These are phyloP conservation scores for Boletus rufocinnamomeus DNA, from an alignment of 768 basidiomycete species.

Conservation along the genomic window DNA sequence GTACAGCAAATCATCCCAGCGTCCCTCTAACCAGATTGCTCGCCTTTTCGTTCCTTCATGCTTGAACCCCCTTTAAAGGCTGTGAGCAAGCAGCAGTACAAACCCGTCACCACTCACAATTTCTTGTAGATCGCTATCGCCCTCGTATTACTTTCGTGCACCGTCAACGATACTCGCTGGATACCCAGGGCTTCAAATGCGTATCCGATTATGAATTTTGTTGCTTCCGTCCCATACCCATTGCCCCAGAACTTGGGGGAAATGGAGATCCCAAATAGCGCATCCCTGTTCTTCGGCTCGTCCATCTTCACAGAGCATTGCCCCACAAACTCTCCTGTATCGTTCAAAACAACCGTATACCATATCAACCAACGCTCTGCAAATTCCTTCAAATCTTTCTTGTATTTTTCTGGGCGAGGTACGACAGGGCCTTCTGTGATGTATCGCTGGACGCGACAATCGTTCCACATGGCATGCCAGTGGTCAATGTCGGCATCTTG, in stretches of 20 bases:
- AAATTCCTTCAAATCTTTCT: conserved; percentile 3
- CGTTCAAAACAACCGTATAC: conserved; percentile 14
- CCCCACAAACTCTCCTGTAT: conserved; percentile 10
- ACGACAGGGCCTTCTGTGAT: conserved; percentile 5
- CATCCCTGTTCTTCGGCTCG: conserved; percentile 31
- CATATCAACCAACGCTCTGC: conserved; percentile 11
- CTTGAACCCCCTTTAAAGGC: conserved; percentile 32
- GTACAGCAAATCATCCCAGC: conserved; percentile 35
- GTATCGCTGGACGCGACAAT: conserved; percentile 9
- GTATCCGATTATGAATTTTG: conserved; percentile 37
- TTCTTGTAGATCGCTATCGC: conserved; percentile 33
- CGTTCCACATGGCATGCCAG: conserved; percentile 10
- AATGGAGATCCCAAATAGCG: conserved; percentile 26
- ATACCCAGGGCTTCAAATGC: conserved; percentile 30
- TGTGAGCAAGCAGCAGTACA: not conserved
- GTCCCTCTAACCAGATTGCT: conserved; percentile 32
- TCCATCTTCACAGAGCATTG: conserved; percentile 16
- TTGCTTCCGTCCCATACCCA: conserved; percentile 39
- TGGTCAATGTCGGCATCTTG: conserved; percentile 9
- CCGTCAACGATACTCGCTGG: conserved; percentile 34
- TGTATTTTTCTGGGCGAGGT: conserved; percentile 9
- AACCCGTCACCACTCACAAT: conserved; percentile 23
- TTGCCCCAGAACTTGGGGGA: conserved; percentile 32
- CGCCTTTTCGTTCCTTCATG: conserved; percentile 37
- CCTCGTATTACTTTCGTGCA: conserved; percentile 19